Conservation (phyloP, 352 stramenopile genomes). For the Pythium vanterpoolii region DNA sequence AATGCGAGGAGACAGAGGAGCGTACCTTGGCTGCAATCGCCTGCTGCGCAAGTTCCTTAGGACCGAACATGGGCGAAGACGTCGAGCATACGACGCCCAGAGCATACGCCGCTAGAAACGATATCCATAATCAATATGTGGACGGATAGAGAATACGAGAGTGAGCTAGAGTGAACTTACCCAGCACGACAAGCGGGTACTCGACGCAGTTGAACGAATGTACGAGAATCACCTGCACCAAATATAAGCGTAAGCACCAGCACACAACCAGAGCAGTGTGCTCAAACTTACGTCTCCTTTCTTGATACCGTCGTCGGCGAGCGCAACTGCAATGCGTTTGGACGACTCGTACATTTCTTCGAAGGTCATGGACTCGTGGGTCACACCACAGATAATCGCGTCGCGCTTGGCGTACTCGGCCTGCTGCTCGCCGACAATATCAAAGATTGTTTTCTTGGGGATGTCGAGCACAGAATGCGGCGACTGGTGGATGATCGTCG, state of each 20-base stretch:
- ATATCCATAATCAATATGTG: no score
- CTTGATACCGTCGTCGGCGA: conserved; percentile 47
- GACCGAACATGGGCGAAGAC: conserved; percentile 51
- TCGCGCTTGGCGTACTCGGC: conserved; percentile 35
- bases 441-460: conserved; percentile 49
- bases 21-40: conserved; percentile 37
- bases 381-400: conserved; percentile 60
- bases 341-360: conserved; percentile 37
- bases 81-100: conserved; percentile 55
- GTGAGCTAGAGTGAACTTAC: no score
- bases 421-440: conserved; percentile 41
- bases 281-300: conserved; percentile 57
- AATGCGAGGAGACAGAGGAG: not conserved
- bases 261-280: no score
- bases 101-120: conserved; percentile 33
- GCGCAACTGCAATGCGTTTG: conserved; percentile 39
- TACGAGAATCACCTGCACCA: conserved; percentile 42
- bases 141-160: no score
- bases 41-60: conserved; percentile 47
- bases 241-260: not conserved
- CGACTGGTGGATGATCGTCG: conserved; percentile 55
- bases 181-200: conserved; percentile 49
- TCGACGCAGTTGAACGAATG: conserved; percentile 75
- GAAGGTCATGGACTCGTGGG: conserved; percentile 50
- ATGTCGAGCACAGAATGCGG: conserved; percentile 51